Percentiles rank a stretch among this genome's conserved stretches.
Conservation (phyloP, 2,329 filamentous ascomycete genomes). For the Periconia macrospinosa region DNA sequence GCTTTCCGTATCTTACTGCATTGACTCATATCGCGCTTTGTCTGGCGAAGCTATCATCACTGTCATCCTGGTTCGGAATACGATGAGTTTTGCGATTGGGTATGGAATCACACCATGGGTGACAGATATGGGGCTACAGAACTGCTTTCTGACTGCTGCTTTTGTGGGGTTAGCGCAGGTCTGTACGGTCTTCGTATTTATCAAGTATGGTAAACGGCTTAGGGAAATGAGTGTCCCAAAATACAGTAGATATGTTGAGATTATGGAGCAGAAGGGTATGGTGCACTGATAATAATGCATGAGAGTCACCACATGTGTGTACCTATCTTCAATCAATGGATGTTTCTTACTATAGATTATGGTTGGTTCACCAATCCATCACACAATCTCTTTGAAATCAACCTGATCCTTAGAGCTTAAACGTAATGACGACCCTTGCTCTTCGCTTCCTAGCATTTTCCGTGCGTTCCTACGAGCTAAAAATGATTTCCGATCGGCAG, state of each 20-base stretch:
- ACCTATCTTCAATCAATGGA: neutral
- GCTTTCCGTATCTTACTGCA: slow-evolving; percentile 50
- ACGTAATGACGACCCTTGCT: neutral
- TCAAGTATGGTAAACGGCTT: slow-evolving; percentile 53
- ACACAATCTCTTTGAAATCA: neutral
- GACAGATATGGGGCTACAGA: slow-evolving; percentile 45
- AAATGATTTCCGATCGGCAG: neutral
- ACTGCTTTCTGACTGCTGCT: slow-evolving; percentile 48
- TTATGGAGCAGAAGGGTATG: slow-evolving; percentile 22
- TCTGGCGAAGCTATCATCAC: slow-evolving; percentile 54
- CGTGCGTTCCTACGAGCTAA: neutral
- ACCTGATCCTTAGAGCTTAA: neutral
- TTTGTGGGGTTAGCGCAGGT: slow-evolving; percentile 48
- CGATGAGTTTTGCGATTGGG: slow-evolving; percentile 53
- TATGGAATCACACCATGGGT: slow-evolving; percentile 56
- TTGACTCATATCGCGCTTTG: slow-evolving; percentile 54
- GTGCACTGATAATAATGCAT: slow-evolving; percentile 11
- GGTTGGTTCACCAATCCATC: neutral
- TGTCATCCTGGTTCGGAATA: slow-evolving; percentile 54
- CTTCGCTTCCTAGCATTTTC: neutral
- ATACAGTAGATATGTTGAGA: slow-evolving; percentile 18
- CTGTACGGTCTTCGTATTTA: slow-evolving; percentile 46
- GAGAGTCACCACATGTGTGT: neutral
- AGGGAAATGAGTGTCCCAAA: slow-evolving; percentile 14
- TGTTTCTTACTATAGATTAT: neutral